These are phyloP conservation scores for Arthrobotrys megalospora DNA, from an alignment of 2,329 filamentous ascomycete genomes.

Conservation along the genomic window DNA sequence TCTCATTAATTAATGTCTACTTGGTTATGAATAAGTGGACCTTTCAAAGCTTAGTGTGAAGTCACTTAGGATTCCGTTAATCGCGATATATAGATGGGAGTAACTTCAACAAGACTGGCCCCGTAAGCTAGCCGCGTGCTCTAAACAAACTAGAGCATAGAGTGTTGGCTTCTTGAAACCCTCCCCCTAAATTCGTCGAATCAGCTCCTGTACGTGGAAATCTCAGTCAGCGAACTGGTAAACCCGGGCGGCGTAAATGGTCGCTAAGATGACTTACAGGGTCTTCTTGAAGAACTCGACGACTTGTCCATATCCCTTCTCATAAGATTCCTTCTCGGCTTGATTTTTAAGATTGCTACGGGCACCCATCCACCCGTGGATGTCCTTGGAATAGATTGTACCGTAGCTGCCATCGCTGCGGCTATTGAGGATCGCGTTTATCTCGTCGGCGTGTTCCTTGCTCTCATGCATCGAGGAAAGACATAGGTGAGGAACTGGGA, in stretches of 20 bases:
- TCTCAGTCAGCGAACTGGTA: neutral
- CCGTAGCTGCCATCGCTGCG: slow-evolving; percentile 29
- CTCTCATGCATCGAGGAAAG: slow-evolving; percentile 51
- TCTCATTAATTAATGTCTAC: too few relatives aligned
- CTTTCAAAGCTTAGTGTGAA: too few relatives aligned
- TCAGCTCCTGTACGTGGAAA: slow-evolving; percentile 33
- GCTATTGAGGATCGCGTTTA: slow-evolving; percentile 7
- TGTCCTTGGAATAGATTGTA: slow-evolving; percentile 33
- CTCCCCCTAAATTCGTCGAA: neutral
- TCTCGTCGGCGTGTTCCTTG: slow-evolving; percentile 9
- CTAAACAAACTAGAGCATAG: slow-evolving; percentile 1
- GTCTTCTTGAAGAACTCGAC: slow-evolving; percentile 57
- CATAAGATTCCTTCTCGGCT: slow-evolving; percentile 34
- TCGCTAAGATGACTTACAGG: slow-evolving; percentile 25
- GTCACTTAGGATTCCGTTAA: neutral
- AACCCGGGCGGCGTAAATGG: neutral
- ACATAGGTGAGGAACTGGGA: slow-evolving; percentile 38
- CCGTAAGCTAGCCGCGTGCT: neutral
- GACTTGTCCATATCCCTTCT: slow-evolving; percentile 43
- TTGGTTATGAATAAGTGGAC: too few relatives aligned
- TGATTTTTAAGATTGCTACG: slow-evolving; percentile 45
- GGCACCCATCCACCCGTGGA: slow-evolving; percentile 58
- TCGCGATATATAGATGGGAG: neutral
- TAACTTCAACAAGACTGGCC: neutral
- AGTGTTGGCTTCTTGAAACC: neutral